Conservation (phyloP, 2,329 filamentous ascomycete species). For the Aspergillus tamarii region DNA sequence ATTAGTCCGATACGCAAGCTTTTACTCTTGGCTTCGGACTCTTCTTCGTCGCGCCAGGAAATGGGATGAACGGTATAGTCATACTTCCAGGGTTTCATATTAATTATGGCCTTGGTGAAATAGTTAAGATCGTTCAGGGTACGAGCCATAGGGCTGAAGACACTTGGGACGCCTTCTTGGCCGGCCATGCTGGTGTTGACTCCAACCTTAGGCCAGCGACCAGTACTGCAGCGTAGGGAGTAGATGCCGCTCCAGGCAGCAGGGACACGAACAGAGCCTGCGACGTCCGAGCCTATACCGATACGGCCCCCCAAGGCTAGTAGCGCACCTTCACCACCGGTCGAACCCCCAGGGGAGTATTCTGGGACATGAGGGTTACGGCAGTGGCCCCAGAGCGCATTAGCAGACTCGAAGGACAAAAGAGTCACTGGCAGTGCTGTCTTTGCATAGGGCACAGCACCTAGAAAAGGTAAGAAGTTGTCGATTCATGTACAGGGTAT, state of each 20-base stretch:
- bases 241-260: conserved; percentile 92
- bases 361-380: conserved; percentile 81
- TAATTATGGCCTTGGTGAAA: conserved; percentile 76
- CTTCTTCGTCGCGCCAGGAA: conserved; percentile 70
- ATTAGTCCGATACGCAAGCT: conserved; percentile 76
- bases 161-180: conserved; percentile 84
- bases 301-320: conserved; percentile 82
- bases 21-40: conserved; percentile 63
- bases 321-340: conserved; percentile 80
- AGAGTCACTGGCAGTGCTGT: conserved; percentile 87
- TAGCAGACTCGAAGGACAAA: conserved; percentile 80
- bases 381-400: conserved; percentile 78
- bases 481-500: background rate
- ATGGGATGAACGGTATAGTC: conserved; percentile 85
- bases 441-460: conserved; percentile 89
- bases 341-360: conserved; percentile 88
- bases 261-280: conserved; percentile 82
- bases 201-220: conserved; percentile 85
- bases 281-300: conserved; percentile 88
- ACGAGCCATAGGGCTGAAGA: conserved; percentile 90
- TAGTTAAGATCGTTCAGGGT: conserved; percentile 82
- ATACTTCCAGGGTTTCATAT: conserved; percentile 86
- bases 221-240: conserved; percentile 81
- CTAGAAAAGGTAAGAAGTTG: conserved; percentile 33
- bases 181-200: conserved; percentile 88